Evolutionary conservation across 441 rosid genomes (phyloP).

Genomic region (Erodium chrysanthum): DNA sequence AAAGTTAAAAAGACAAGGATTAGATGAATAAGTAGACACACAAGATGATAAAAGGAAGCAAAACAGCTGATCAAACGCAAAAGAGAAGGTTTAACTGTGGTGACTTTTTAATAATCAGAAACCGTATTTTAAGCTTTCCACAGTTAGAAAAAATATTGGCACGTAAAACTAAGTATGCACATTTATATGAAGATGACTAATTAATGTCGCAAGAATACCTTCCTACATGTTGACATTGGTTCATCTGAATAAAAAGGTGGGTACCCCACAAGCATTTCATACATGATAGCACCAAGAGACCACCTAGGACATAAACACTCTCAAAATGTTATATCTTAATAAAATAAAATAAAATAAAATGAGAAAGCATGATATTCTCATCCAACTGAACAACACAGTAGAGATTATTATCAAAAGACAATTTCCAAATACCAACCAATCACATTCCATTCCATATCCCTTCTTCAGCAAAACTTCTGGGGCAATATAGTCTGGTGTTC

Average conservation of each 20-base stretch:
- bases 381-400: not conserved
- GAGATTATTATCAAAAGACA: not conserved
- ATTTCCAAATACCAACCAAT: slow-evolving; percentile 40
- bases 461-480: no score
- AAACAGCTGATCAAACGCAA: not conserved
- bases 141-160: no score
- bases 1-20: slow-evolving; percentile 18
- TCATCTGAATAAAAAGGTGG: slow-evolving; percentile 23
- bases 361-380: not conserved
- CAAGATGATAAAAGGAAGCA: not conserved
- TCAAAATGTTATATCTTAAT: not conserved
- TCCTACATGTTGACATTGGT: slow-evolving; percentile 23
- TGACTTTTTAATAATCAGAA: not conserved
- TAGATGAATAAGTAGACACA: not conserved
- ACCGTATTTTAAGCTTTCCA: no score
- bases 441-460: no score
- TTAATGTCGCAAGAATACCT: slow-evolving; percentile 10
- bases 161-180: not conserved
- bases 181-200: not conserved
- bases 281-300: slow-evolving; percentile 75
- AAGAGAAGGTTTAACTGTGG: not conserved
- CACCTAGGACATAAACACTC: not conserved
- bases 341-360: not conserved
- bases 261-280: slow-evolving; percentile 35
- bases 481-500: slow-evolving; percentile 55